Percentiles rank a stretch among this genome's conserved stretches.
Conservation (phyloP, 2,329 filamentous ascomycete species). For the Paracorniculantispora psalliotae region DNA sequence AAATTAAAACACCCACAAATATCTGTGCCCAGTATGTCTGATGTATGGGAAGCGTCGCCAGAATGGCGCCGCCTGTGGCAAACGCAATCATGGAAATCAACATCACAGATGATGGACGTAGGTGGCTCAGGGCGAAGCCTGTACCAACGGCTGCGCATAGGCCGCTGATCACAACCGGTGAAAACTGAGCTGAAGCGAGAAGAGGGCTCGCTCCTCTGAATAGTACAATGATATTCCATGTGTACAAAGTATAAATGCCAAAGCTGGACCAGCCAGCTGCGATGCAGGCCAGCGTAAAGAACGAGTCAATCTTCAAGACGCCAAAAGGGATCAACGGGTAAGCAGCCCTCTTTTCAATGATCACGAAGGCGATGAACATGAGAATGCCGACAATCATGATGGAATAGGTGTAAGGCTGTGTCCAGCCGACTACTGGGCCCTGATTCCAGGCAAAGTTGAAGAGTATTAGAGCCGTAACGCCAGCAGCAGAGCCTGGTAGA, state of each 20-base stretch:
- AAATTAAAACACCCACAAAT: constrained; percentile 52
- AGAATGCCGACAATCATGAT: constrained; percentile 50
- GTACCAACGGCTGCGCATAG: constrained; percentile 37
- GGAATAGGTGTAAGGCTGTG: constrained; percentile 46
- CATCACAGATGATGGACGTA: constrained; percentile 33
- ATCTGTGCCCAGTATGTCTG: constrained; percentile 58
- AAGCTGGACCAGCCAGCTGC: constrained; percentile 46
- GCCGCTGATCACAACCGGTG: constrained; percentile 34
- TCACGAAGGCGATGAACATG: constrained; percentile 47
- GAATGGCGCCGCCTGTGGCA: constrained; percentile 32
- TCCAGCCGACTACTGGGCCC: constrained; percentile 52
- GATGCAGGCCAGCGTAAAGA: constrained; percentile 47
- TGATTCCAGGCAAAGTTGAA: constrained; percentile 62
- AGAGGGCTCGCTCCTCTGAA: constrained; percentile 35
- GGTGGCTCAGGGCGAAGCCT: constrained; percentile 28
- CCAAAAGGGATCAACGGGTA: constrained; percentile 52
- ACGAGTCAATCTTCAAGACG: constrained; percentile 37
- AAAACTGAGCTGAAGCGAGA: constrained; percentile 35
- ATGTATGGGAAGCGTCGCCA: constrained; percentile 39
- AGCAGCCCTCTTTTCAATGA: constrained; percentile 40
- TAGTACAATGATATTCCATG: constrained; percentile 40
- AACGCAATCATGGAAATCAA: constrained; percentile 36
- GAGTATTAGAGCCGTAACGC: constrained; percentile 48
- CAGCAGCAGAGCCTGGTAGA: constrained; percentile 30
- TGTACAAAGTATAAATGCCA: constrained; percentile 44